These are phyloP conservation scores for Melaleuca alternifolia DNA, from an alignment of 345 rosid genomes.

Conservation along the genomic window DNA sequence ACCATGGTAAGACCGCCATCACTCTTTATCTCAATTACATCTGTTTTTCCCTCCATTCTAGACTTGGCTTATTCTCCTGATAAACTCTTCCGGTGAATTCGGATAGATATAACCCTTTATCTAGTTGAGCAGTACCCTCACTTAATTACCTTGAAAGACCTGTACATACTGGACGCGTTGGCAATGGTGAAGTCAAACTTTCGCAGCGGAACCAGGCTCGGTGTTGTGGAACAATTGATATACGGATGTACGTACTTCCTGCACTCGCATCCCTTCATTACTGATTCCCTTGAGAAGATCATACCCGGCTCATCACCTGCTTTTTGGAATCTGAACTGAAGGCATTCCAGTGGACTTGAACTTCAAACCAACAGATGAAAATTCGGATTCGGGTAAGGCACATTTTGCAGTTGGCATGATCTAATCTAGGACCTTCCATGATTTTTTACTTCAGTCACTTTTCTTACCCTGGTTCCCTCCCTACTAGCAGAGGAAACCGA, in stretches of 20 bases:
- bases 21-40: background rate
- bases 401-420: background rate
- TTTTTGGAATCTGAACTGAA: too few relatives aligned
- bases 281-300: too few relatives aligned
- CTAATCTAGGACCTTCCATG: background rate
- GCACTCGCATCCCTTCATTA: background rate
- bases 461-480: background rate
- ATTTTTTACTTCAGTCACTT: background rate
- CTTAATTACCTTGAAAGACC: background rate
- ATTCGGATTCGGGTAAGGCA: background rate
- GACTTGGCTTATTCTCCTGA: background rate
- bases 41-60: background rate
- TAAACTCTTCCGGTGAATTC: background rate
- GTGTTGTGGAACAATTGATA: background rate
- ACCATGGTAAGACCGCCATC: background rate
- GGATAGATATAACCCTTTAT: background rate
- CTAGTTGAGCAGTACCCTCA: fast-evolving
- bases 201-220: background rate
- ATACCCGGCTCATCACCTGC: too few relatives aligned
- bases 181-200: background rate
- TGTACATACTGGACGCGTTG: fast-evolving
- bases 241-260: background rate
- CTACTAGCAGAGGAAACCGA: background rate
- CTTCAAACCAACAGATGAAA: too few relatives aligned
- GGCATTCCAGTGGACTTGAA: too few relatives aligned